Conservation (phyloP, 495 filamentous ascomycete species). For the Talaromyces borbonicus region DNA sequence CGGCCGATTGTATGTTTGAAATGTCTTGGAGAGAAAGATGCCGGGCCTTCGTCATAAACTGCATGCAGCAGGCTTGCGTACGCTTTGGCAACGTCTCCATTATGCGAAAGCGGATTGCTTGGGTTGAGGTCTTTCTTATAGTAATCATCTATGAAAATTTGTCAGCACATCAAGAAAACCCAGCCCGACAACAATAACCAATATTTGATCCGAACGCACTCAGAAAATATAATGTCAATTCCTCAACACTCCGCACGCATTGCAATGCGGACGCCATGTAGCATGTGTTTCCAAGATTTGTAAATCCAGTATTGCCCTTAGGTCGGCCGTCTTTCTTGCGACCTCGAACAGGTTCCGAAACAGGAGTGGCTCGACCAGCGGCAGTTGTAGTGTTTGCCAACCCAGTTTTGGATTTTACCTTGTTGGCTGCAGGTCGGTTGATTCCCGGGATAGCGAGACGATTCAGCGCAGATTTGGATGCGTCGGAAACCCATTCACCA, state of each 20-base stretch:
- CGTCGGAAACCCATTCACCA: constrained; percentile 56
- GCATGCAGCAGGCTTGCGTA: constrained; percentile 65
- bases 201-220: constrained; percentile 31
- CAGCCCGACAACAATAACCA: no score
- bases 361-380: constrained; percentile 59
- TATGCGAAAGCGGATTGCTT: constrained; percentile 71
- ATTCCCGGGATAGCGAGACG: constrained; percentile 30
- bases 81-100: constrained; percentile 69
- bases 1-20: constrained; percentile 77
- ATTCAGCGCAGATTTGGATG: constrained; percentile 29
- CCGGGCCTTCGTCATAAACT: constrained; percentile 52
- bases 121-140: constrained; percentile 73
- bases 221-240: constrained; percentile 85
- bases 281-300: constrained; percentile 92
- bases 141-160: constrained; percentile 39
- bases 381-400: constrained; percentile 22
- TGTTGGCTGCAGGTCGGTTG: constrained; percentile 26
- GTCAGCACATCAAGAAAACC: constrained; percentile 14
- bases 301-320: constrained; percentile 67
- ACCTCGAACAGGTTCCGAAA: constrained; percentile 46
- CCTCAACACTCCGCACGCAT: constrained; percentile 82
- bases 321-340: constrained; percentile 54
- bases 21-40: constrained; percentile 57
- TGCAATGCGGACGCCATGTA: constrained; percentile 98
- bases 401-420: constrained; percentile 29